Percentiles rank a stretch among this genome's conserved stretches.
phyloP scores from a whole-genome alignment of 495 filamentous ascomycete species.

The Tuber umbilicatum region DNA sequence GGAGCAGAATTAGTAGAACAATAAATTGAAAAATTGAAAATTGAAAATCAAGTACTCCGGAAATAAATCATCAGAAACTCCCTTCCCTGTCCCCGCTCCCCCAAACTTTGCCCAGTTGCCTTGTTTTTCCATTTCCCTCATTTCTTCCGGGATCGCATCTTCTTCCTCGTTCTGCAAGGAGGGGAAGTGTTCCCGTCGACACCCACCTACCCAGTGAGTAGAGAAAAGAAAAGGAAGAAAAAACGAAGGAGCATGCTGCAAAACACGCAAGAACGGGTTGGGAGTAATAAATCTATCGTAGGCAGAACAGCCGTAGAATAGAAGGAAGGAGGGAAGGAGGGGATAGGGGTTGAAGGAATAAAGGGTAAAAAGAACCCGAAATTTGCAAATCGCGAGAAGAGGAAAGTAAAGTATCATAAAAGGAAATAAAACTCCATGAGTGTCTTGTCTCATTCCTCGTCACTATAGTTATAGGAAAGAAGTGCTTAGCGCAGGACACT shows the following conservation, averaged over 20 bases:
- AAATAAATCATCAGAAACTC: conserved; percentile 3
- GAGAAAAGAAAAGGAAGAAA: background rate
- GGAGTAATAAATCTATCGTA: background rate
- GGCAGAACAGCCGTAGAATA: background rate
- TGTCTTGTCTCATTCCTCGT: background rate
- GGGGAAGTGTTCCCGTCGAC: background rate
- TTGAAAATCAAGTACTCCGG: conserved; percentile 1
- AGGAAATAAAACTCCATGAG: background rate
- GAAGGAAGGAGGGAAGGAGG: background rate
- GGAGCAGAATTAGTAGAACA: background rate
- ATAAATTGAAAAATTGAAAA: background rate
- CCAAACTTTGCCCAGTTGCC: background rate
- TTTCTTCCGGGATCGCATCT: background rate
- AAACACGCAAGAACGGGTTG: background rate
- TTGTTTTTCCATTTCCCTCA: background rate
- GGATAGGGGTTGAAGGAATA: background rate
- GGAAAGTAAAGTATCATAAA: background rate
- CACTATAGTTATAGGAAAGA: background rate
- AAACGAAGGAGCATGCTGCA: background rate
- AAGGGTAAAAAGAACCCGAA: background rate
- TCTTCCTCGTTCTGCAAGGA: background rate
- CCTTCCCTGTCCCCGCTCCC: background rate
- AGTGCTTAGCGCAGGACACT: background rate
- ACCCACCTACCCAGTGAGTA: background rate
- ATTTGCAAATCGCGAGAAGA: background rate